Percentiles rank a stretch among this genome's conserved stretches.
phyloP scores from a whole-genome alignment of 2,329 filamentous ascomycete species.

The Davidsoniella neocaledoniae region DNA sequence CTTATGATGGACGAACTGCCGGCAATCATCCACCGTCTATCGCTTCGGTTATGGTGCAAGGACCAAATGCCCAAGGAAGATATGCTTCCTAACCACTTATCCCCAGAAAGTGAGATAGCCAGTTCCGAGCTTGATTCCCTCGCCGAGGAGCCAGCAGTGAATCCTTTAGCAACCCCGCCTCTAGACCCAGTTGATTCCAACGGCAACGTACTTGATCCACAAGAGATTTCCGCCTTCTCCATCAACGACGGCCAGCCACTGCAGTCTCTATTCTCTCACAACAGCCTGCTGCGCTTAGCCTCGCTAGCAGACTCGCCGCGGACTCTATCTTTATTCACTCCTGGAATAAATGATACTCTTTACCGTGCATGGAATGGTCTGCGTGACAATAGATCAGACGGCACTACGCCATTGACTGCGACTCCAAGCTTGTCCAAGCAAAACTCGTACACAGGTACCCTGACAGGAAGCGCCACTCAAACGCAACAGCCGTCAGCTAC shows the following conservation, averaged over 20 bases:
- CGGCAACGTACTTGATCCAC: conserved; percentile 59
- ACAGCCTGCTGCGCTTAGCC: conserved; percentile 72
- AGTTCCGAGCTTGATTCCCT: conserved; percentile 27
- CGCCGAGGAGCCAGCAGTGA: conserved; percentile 40
- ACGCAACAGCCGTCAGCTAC: conserved; percentile 25
- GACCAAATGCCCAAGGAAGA: conserved; percentile 60
- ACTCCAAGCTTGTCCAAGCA: conserved; percentile 42
- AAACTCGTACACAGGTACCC: conserved; percentile 32
- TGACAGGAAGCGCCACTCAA: neutral
- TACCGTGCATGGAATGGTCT: conserved; percentile 84
- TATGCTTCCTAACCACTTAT: neutral
- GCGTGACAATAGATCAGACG: conserved; percentile 47
- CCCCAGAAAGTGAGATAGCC: neutral
- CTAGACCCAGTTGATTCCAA: conserved; percentile 67
- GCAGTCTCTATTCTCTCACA: conserved; percentile 86
- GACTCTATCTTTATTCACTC: conserved; percentile 81
- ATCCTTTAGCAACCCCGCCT: conserved; percentile 68
- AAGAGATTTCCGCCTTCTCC: conserved; percentile 58
- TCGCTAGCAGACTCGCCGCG: conserved; percentile 75
- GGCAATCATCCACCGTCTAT: conserved; percentile 87
- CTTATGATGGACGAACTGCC: conserved; percentile 97
- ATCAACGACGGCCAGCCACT: conserved; percentile 65
- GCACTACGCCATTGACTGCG: conserved; percentile 19
- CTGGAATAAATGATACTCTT: conserved; percentile 74
- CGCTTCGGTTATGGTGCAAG: conserved; percentile 74